Conservation (phyloP, 192 early-diverging fungal species). For the Rhizophagus sp. region DNA sequence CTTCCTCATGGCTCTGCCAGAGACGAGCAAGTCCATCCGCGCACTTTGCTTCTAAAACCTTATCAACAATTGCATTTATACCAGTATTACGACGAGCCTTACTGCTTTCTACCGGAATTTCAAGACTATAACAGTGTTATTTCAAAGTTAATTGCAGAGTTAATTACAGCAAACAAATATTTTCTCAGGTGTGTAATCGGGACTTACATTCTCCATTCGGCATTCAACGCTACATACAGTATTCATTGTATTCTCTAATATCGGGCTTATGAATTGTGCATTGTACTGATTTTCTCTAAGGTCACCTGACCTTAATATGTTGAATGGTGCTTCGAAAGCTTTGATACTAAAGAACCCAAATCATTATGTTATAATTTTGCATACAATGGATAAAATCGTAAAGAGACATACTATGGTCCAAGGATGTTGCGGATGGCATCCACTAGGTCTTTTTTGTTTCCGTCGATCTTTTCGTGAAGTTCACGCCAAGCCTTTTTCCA, state of each 20-base stretch:
- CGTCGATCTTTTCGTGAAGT: too few species aligned
- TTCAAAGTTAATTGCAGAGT: background rate
- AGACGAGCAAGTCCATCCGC: constrained; percentile 32
- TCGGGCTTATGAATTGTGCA: constrained; percentile 8
- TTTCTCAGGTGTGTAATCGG: constrained; percentile 26
- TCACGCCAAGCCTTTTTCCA: too few species aligned
- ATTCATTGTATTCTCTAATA: constrained; percentile 9
- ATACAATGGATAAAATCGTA: too few species aligned
- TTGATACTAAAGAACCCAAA: constrained; percentile 15
- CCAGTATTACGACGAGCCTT: constrained; percentile 26
- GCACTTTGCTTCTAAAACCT: constrained; percentile 28
- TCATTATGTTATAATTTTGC: too few species aligned
- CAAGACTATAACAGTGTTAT: constrained; percentile 33
- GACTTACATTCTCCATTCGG: constrained; percentile 31
- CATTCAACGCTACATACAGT: background rate
- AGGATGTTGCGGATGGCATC: too few species aligned
- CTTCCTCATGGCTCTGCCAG: constrained; percentile 26
- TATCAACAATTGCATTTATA: constrained; percentile 31
- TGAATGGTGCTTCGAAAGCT: constrained; percentile 15
- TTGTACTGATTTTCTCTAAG: constrained; percentile 9
- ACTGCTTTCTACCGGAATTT: background rate
- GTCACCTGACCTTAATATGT: constrained; percentile 17
- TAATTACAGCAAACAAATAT: constrained; percentile 12
- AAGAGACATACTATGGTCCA: too few species aligned
- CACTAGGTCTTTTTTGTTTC: too few species aligned